These are phyloP conservation scores for Limnomonas spitsbergensis DNA, from an alignment of 139 green algal genomes.

Conservation along the genomic window DNA sequence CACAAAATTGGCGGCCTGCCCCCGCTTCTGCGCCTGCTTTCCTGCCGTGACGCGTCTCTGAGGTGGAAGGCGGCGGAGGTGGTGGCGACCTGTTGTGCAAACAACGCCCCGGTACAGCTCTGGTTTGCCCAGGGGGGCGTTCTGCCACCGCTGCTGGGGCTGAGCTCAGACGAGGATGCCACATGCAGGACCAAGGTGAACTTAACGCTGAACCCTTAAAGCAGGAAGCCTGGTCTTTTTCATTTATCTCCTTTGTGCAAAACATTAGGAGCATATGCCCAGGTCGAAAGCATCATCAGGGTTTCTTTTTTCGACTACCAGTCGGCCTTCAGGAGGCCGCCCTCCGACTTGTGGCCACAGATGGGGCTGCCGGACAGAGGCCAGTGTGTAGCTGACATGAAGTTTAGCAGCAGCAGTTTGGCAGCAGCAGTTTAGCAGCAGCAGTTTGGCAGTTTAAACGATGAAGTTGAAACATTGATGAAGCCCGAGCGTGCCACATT, in stretches of 20 bases:
- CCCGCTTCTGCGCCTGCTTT: slow-evolving; percentile 69
- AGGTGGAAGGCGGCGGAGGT: slow-evolving; percentile 72
- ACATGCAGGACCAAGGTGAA: neutral
- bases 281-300: too few species aligned
- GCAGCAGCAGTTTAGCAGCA: too few species aligned
- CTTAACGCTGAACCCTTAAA: neutral
- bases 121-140: slow-evolving; percentile 67
- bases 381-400: too few species aligned
- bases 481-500: too few species aligned
- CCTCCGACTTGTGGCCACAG: too few species aligned
- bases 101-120: slow-evolving; percentile 77
- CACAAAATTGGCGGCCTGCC: slow-evolving; percentile 75
- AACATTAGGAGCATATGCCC: neutral
- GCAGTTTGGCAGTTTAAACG: too few species aligned
- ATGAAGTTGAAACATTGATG: too few species aligned
- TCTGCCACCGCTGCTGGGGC: slow-evolving; percentile 52
- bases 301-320: too few species aligned
- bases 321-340: too few species aligned
- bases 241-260: neutral
- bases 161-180: slow-evolving; percentile 23
- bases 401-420: too few species aligned
- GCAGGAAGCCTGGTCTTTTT: neutral
- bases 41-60: slow-evolving; percentile 46
- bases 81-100: slow-evolving; percentile 73
- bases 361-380: neutral